phyloP scores from a whole-genome alignment of 192 early-diverging fungal species.

The Backusella sp. region DNA sequence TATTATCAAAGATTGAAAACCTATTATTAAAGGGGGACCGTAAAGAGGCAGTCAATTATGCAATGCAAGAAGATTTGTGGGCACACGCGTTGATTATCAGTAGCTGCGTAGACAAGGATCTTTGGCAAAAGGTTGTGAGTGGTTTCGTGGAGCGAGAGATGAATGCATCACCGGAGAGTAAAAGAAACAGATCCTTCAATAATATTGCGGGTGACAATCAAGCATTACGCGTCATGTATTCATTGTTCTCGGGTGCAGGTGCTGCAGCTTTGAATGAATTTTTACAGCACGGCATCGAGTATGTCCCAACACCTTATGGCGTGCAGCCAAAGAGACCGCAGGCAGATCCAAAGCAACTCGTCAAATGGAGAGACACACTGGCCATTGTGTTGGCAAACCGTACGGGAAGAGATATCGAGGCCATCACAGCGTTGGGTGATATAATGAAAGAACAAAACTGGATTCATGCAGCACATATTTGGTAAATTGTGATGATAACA shows the following conservation, averaged over 20 bases:
- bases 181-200: background rate
- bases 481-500: slow-evolving; percentile 46
- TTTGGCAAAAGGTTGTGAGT: slow-evolving; percentile 78
- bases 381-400: slow-evolving; percentile 84
- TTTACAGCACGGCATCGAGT: slow-evolving; percentile 11
- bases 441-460: slow-evolving; percentile 55
- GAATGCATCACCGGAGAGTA: slow-evolving; percentile 17
- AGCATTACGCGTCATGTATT: slow-evolving; percentile 62
- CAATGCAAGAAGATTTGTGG: slow-evolving; percentile 66
- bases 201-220: slow-evolving; percentile 37
- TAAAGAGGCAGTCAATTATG: slow-evolving; percentile 47
- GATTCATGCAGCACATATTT: slow-evolving; percentile 74
- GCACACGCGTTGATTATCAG: slow-evolving; percentile 87
- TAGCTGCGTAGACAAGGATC: slow-evolving; percentile 80
- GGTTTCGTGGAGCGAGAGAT: slow-evolving; percentile 63
- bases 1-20: slow-evolving; percentile 58
- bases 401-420: slow-evolving; percentile 66
- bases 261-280: slow-evolving; percentile 38
- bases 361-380: slow-evolving; percentile 74
- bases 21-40: slow-evolving; percentile 62
- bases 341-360: slow-evolving; percentile 33
- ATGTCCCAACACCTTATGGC: slow-evolving; percentile 10
- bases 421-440: slow-evolving; percentile 78
- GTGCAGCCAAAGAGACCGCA: background rate
- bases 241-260: slow-evolving; percentile 64